Percentiles rank a stretch among this genome's conserved stretches.
Evolutionary conservation across 495 filamentous ascomycete genomes (phyloP).

Genomic region (Tuber indicum): DNA sequence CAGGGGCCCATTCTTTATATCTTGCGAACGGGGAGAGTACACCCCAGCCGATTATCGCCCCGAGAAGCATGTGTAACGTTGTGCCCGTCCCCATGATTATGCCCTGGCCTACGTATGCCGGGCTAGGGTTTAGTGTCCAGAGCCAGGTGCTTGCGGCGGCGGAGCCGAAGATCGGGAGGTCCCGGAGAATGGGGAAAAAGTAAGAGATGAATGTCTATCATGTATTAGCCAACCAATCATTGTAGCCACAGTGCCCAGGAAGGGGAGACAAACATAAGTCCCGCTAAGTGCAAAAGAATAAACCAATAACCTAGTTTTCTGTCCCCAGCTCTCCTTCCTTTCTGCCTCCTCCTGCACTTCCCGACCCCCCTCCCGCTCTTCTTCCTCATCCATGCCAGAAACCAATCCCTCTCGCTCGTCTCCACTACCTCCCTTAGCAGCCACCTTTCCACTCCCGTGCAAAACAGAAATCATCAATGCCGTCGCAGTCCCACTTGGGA

Average conservation of each 20-base stretch:
- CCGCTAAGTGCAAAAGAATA: constrained; percentile 38
- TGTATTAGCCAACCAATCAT: constrained; percentile 31
- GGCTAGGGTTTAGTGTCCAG: constrained; percentile 92
- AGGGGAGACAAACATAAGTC: constrained; percentile 45
- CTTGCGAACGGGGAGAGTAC: constrained; percentile 85
- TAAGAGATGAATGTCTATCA: constrained; percentile 76
- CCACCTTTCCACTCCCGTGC: constrained; percentile 6
- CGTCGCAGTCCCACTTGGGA: constrained; percentile 91
- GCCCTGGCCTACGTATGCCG: constrained; percentile 84
- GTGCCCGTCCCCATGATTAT: constrained; percentile 90
- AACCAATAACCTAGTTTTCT: constrained; percentile 51
- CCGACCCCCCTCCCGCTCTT: neutral
- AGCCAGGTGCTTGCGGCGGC: constrained; percentile 73
- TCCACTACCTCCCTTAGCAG: neutral
- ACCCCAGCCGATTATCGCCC: constrained; percentile 85
- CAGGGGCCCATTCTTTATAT: constrained; percentile 78
- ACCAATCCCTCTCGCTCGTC: neutral
- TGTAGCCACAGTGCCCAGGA: constrained; percentile 50
- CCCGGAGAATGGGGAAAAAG: constrained; percentile 78
- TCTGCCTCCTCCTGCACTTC: constrained; percentile 23
- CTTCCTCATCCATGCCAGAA: neutral
- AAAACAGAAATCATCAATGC: constrained; percentile 79
- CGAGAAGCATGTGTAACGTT: constrained; percentile 91
- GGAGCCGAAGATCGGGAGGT: constrained; percentile 76
- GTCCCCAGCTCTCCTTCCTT: constrained; percentile 46